Conservation (phyloP, 257 asterid species). For the Paraleonurus japonicus region DNA sequence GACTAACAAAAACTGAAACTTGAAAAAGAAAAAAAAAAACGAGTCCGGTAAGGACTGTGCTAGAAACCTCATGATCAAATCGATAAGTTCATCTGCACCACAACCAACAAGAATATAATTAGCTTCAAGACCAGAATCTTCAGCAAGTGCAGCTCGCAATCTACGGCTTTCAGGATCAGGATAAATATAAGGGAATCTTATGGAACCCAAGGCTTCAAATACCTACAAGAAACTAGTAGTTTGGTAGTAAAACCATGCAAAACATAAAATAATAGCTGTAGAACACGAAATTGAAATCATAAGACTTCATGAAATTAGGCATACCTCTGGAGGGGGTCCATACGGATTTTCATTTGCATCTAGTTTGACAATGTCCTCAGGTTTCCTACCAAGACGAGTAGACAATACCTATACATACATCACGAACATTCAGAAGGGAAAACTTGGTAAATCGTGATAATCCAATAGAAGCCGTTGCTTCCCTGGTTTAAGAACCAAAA, state of each 20-base stretch:
- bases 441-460: conserved; percentile 3
- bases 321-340: conserved; percentile 98
- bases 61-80: conserved; percentile 86
- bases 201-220: conserved; percentile 78
- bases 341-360: conserved; percentile 98
- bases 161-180: conserved; percentile 98
- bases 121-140: conserved; percentile 92
- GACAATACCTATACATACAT: conserved; percentile 69
- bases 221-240: conserved; percentile 52
- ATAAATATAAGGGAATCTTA: conserved; percentile 89
- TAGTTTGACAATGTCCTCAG: conserved; percentile 88
- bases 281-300: not conserved
- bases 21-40: not conserved
- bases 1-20: not conserved
- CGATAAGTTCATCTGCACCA: conserved; percentile 98
- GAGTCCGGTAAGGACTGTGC: conserved; percentile 8
- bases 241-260: conserved; percentile 21
- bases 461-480: not conserved
- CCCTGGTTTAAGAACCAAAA: conserved; percentile 1
- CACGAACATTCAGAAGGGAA: conserved; percentile 2
- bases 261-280: not conserved
- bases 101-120: conserved; percentile 88
- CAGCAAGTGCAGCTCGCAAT: conserved; percentile 89
- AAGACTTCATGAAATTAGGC: conserved; percentile 20
- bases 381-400: conserved; percentile 87